These are phyloP conservation scores for Eucalyptus melliodora DNA, from an alignment of 345 rosid species.

Conservation along the genomic window DNA sequence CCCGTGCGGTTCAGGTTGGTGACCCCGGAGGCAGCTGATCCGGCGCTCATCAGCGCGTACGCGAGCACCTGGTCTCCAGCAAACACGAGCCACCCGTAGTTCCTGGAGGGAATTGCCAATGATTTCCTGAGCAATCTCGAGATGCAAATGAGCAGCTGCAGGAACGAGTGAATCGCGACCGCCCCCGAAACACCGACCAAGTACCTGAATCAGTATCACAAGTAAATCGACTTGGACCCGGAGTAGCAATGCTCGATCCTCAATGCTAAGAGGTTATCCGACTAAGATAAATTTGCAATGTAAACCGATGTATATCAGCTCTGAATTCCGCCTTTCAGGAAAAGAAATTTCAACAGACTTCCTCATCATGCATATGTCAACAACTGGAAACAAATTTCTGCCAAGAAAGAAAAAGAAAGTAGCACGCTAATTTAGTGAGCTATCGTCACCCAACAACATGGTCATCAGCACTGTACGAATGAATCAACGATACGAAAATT, in stretches of 20 bases:
- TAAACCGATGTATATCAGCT: background rate
- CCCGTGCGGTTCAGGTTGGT: conserved; percentile 77
- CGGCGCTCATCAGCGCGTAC: conserved; percentile 58
- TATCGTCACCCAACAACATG: background rate
- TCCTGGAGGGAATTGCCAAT: conserved; percentile 39
- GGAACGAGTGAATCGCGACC: conserved; percentile 39
- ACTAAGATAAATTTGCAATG: background rate
- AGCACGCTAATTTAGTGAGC: background rate
- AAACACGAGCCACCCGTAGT: conserved; percentile 71
- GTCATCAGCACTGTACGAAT: background rate
- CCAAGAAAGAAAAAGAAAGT: background rate
- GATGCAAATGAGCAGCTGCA: conserved; percentile 40
- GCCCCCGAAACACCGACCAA: conserved; percentile 54
- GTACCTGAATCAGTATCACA: conserved; percentile 25
- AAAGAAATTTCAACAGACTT: background rate
- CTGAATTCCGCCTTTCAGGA: background rate
- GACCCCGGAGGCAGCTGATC: conserved; percentile 72
- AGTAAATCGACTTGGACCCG: background rate
- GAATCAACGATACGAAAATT: background rate
- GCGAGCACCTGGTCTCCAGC: conserved; percentile 76
- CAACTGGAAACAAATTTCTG: background rate
- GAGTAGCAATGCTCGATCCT: background rate
- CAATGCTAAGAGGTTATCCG: background rate
- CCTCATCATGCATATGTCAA: background rate
- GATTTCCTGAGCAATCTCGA: conserved; percentile 38